Conservation (phyloP, 805 yeast genomes). For the Pachysolen tannophilus region DNA sequence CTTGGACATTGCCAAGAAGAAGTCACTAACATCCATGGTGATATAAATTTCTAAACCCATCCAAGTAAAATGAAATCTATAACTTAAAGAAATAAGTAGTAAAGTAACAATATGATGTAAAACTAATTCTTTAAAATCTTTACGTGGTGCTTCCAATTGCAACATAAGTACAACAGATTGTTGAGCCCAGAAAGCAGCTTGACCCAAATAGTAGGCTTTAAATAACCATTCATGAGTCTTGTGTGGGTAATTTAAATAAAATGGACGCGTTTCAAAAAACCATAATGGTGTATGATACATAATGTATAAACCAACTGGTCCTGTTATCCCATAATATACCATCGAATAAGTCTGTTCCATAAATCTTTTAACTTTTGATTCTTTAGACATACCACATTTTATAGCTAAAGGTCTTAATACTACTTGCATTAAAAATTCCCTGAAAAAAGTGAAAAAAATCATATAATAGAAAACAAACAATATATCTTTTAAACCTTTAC, state of each 20-base stretch:
- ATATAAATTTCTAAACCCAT: slow-evolving; percentile 88
- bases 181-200: slow-evolving; percentile 97
- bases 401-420: slow-evolving; percentile 67
- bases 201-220: slow-evolving; percentile 80
- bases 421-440: slow-evolving; percentile 88
- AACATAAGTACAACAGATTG: slow-evolving; percentile 78
- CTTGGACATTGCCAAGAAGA: slow-evolving; percentile 78
- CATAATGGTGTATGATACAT: slow-evolving; percentile 82
- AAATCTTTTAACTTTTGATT: slow-evolving; percentile 65
- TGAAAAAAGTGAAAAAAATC: slow-evolving; percentile 78
- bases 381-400: slow-evolving; percentile 39
- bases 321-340: slow-evolving; percentile 69
- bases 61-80: slow-evolving; percentile 93
- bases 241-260: slow-evolving; percentile 82
- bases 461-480: slow-evolving; percentile 73
- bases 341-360: slow-evolving; percentile 89
- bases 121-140: slow-evolving; percentile 84
- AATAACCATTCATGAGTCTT: slow-evolving; percentile 56
- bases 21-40: slow-evolving; percentile 95
- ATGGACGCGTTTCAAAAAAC: slow-evolving; percentile 79
- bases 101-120: slow-evolving; percentile 92
- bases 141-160: slow-evolving; percentile 91
- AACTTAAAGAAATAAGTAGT: slow-evolving; percentile 76
- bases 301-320: slow-evolving; percentile 84
- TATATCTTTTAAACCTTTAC: slow-evolving; percentile 81